A percentile compares a stretch with the other conserved stretches of the same genome.
phyloP scores from a whole-genome alignment of 345 rosid genomes.

The Eucalyptus melliodora region DNA sequence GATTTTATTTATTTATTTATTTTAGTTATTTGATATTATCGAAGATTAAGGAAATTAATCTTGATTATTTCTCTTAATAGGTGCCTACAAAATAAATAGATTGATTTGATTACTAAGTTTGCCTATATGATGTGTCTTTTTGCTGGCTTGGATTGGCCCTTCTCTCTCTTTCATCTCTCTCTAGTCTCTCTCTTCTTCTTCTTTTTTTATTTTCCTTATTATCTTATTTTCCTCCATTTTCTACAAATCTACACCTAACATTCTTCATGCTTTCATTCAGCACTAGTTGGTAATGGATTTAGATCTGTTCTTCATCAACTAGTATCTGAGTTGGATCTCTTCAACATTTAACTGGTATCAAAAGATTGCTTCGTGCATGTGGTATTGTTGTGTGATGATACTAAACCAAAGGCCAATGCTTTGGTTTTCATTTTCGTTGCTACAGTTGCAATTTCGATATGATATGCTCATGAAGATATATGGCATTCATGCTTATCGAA shows the following conservation, averaged over 20 bases:
- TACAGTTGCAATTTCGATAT: fast-evolving
- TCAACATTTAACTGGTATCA: background rate
- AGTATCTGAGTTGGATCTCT: background rate
- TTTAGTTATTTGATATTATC: background rate
- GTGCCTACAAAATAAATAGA: background rate
- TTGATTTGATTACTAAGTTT: background rate
- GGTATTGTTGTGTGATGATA: background rate
- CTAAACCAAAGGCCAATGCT: background rate
- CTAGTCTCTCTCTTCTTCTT: too few species aligned
- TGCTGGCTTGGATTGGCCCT: background rate
- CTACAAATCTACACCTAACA: background rate
- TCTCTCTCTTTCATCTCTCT: background rate
- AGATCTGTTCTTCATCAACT: background rate
- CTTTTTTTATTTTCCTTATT: background rate
- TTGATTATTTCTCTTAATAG: too few species aligned
- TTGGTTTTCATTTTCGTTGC: background rate
- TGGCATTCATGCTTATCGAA: background rate
- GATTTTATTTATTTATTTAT: background rate
- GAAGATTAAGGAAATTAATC: background rate
- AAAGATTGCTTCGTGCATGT: background rate
- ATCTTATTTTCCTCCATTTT: background rate
- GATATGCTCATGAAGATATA: background rate
- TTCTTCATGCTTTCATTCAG: background rate
- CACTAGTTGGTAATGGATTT: background rate
- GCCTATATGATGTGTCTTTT: background rate